phyloP scores from a whole-genome alignment of 352 stramenopile species.

The Phytopythium cucurbitacearum region DNA sequence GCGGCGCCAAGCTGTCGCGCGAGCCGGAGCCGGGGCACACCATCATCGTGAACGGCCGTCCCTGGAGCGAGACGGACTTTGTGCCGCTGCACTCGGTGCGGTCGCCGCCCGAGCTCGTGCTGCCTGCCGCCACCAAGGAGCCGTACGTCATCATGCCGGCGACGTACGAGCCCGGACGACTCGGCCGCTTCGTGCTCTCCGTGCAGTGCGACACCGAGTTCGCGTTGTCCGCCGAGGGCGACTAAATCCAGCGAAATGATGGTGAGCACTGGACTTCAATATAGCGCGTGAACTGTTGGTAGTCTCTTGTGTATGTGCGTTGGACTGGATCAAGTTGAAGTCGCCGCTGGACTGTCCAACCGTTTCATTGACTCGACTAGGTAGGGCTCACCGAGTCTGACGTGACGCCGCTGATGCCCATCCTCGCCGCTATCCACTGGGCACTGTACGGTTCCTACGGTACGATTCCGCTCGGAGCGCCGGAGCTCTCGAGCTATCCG shows the following conservation, averaged over 20 bases:
- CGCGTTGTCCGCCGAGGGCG: conserved; percentile 38
- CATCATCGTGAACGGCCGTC: conserved; percentile 63
- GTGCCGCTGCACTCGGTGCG: conserved; percentile 68
- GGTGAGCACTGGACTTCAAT: too few species aligned
- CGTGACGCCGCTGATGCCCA: too few species aligned
- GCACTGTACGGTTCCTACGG: too few species aligned
- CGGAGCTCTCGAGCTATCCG: too few species aligned
- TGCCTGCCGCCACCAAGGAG: conserved; percentile 72
- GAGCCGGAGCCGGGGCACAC: conserved; percentile 7
- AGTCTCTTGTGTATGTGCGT: too few species aligned
- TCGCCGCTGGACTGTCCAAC: too few species aligned
- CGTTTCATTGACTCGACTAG: too few species aligned
- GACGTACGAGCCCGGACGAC: conserved; percentile 82
- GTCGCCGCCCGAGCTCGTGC: conserved; percentile 60
- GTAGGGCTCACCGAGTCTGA: too few species aligned
- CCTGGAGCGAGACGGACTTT: conserved; percentile 85
- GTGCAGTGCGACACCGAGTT: conserved; percentile 85
- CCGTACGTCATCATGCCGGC: conserved; percentile 85
- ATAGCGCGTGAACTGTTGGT: too few species aligned
- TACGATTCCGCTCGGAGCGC: too few species aligned
- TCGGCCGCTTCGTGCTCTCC: conserved; percentile 79
- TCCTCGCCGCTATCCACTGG: too few species aligned
- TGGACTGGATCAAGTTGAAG: too few species aligned
- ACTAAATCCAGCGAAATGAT: conserved; percentile 8
- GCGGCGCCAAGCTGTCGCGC: conserved; percentile 24